Evolutionary conservation across 1,284 basidiomycete genomes (phyloP).

Genomic region (Ustilago vetiveriae): DNA sequence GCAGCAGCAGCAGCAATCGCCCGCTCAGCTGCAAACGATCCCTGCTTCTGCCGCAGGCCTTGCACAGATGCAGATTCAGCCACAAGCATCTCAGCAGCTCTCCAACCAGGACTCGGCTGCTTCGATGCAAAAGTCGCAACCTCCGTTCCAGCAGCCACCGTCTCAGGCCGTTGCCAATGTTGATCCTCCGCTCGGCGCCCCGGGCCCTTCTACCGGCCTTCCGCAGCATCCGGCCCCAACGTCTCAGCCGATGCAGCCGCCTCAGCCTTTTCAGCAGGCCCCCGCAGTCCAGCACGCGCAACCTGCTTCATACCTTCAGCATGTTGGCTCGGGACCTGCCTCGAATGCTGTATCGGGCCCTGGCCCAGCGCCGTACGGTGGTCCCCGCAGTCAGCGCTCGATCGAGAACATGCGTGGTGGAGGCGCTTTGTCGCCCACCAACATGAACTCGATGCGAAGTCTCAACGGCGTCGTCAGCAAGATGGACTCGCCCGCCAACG

Average conservation of each 20-base stretch:
- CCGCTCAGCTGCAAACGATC: neutral
- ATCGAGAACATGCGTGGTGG: conserved; percentile 55
- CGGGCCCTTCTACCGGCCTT: conserved; percentile 18
- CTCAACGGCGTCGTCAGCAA: conserved; percentile 53
- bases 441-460: conserved; percentile 44
- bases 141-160: conserved; percentile 21
- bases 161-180: conserved; percentile 11
- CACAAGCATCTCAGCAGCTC: conserved; percentile 12
- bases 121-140: conserved; percentile 8
- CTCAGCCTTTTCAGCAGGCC: no score
- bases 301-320: conserved; percentile 20
- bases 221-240: conserved; percentile 28
- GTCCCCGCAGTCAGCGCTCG: conserved; percentile 56
- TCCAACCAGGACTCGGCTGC: conserved; percentile 7
- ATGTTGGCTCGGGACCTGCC: conserved; percentile 7
- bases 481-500: conserved; percentile 38
- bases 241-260: conserved; percentile 15
- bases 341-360: conserved; percentile 6
- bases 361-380: conserved; percentile 38
- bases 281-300: conserved; percentile 17
- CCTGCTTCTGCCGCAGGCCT: neutral
- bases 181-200: conserved; percentile 17
- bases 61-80: conserved; percentile 10
- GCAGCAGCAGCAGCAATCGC: conserved; percentile 17
- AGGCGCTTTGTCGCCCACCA: conserved; percentile 44